A percentile compares a stretch with the other conserved stretches of the same genome.
These are phyloP conservation scores for Tetrapisispora arboricola DNA, from an alignment of 805 yeast genomes.

Conservation along the genomic window DNA sequence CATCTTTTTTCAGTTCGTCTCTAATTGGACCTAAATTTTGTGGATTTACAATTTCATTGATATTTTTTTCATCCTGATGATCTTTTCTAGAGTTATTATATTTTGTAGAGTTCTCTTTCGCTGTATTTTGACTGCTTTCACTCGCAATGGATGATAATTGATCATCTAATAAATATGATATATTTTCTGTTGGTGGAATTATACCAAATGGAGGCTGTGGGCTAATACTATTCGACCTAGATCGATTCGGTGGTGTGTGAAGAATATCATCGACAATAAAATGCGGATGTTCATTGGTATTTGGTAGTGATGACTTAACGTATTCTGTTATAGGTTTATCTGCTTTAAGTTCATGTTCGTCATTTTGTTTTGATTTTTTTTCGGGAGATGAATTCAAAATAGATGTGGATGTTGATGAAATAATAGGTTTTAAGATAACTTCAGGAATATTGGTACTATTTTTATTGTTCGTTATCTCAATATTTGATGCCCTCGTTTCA, in stretches of 20 bases:
- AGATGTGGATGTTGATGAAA: not conserved
- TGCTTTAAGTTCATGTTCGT: not conserved
- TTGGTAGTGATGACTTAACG: not conserved
- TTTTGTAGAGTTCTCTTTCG: not conserved
- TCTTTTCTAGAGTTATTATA: no score
- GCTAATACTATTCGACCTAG: conserved; percentile 16
- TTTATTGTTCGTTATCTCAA: no score
- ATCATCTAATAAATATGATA: not conserved
- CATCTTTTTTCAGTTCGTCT: not conserved
- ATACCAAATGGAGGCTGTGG: conserved; percentile 11
- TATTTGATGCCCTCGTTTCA: no score
- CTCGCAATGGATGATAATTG: not conserved
- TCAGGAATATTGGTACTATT: no score
- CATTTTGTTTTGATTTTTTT: not conserved
- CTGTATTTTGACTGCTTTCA: not conserved
- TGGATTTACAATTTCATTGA: not conserved
- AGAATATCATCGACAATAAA: conserved; percentile 34
- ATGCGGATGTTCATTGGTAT: conserved; percentile 53
- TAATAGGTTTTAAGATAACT: not conserved
- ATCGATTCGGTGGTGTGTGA: conserved; percentile 14
- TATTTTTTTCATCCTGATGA: no score
- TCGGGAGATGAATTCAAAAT: not conserved
- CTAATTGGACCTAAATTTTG: not conserved
- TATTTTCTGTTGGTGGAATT: not conserved
- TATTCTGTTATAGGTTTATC: not conserved